A percentile compares a stretch with the other conserved stretches of the same genome.
phyloP scores from a whole-genome alignment of 2,329 filamentous ascomycete genomes.

The Ceratocystis papillata region DNA sequence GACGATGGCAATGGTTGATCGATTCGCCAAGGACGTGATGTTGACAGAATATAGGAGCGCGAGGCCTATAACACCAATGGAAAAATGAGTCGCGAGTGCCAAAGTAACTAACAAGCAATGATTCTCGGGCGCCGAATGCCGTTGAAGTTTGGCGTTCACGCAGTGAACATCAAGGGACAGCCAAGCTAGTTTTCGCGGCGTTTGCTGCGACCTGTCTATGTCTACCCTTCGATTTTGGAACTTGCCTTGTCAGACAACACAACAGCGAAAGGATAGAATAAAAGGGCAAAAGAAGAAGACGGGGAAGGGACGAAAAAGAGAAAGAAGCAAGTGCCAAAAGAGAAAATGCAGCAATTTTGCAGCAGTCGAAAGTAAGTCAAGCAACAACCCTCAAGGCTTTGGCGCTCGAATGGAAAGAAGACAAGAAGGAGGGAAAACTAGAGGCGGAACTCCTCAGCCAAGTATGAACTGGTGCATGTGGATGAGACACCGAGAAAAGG shows the following conservation, averaged over 20 bases:
- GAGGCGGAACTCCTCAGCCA: background rate
- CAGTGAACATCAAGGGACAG: background rate
- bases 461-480: background rate
- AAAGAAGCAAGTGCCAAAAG: background rate
- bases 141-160: background rate
- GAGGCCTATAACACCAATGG: slow-evolving; percentile 26
- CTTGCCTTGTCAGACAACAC: slow-evolving; percentile 16
- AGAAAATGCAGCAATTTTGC: background rate
- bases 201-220: background rate
- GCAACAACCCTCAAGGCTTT: background rate
- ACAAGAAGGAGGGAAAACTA: background rate
- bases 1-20: background rate
- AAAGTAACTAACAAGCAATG: background rate
- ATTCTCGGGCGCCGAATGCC: background rate
- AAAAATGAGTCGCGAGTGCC: slow-evolving; percentile 16
- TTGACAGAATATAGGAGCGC: background rate
- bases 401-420: background rate
- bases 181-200: background rate
- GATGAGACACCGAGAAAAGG: slow-evolving; percentile 9
- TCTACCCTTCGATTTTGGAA: slow-evolving; percentile 9
- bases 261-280: background rate
- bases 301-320: slow-evolving; percentile 1
- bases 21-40: background rate
- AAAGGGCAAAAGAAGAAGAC: slow-evolving; percentile 13
- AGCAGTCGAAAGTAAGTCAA: background rate